phyloP scores from a whole-genome alignment of 2,329 filamentous ascomycete species.

The Sphaceloma murrayae region DNA sequence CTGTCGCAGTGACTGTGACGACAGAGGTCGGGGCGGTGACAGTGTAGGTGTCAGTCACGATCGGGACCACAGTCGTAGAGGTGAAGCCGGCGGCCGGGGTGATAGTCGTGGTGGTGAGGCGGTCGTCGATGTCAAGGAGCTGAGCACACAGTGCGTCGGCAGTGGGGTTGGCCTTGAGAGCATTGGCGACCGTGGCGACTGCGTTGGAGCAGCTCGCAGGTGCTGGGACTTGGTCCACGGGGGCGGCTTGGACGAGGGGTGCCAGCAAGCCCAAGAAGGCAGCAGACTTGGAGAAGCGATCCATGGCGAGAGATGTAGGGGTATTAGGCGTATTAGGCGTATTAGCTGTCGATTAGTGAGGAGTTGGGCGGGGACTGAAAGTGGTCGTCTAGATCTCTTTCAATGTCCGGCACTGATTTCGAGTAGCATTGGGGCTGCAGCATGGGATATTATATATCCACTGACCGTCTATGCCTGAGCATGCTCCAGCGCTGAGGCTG shows the following conservation, averaged over 20 bases:
- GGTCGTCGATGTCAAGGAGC: not conserved
- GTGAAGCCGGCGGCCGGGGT: slow-evolving; percentile 10
- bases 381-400: slow-evolving; percentile 13
- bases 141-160: slow-evolving; percentile 14
- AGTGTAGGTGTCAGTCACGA: slow-evolving; percentile 10
- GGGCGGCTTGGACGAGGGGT: slow-evolving; percentile 3
- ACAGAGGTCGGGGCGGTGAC: slow-evolving; percentile 9
- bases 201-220: slow-evolving; percentile 5
- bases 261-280: slow-evolving; percentile 7
- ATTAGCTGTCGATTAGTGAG: not conserved
- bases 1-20: slow-evolving; percentile 10
- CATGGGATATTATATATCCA: too few relatives aligned
- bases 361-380: slow-evolving; percentile 13
- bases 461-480: too few relatives aligned
- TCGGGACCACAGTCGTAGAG: slow-evolving; percentile 6
- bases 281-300: slow-evolving; percentile 13
- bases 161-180: slow-evolving; percentile 12
- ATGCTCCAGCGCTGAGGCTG: too few relatives aligned
- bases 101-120: slow-evolving; percentile 3
- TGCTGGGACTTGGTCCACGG: slow-evolving; percentile 9
- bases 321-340: not conserved
- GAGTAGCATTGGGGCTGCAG: too few relatives aligned
- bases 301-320: slow-evolving; percentile 1
- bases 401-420: slow-evolving; percentile 14
- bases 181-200: slow-evolving; percentile 1